Percentiles rank a stretch among this genome's conserved stretches.
phyloP scores from a whole-genome alignment of 345 rosid genomes.

The Camelina hispida region DNA sequence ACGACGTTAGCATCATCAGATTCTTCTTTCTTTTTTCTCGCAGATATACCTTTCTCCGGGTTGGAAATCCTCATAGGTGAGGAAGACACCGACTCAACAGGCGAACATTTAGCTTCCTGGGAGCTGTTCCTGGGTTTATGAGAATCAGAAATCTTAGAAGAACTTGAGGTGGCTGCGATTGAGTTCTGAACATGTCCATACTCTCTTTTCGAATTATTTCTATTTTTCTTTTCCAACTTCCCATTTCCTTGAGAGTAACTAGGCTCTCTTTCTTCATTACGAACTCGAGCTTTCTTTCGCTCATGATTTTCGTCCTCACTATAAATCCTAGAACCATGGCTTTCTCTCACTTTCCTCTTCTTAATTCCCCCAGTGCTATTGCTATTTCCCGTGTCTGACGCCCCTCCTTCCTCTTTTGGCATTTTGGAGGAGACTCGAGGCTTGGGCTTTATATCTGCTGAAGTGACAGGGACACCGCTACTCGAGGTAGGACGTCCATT shows the following conservation, averaged over 20 bases:
- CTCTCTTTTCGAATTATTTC: slow-evolving; percentile 61
- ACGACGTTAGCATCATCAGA: slow-evolving; percentile 50
- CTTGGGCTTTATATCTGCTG: slow-evolving; percentile 51
- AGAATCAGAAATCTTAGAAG: slow-evolving; percentile 91
- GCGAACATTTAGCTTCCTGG: slow-evolving; percentile 77
- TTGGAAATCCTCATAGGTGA: slow-evolving; percentile 70
- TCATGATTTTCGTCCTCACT: slow-evolving; percentile 60
- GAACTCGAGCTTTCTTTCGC: slow-evolving; percentile 63
- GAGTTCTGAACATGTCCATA: slow-evolving; percentile 57
- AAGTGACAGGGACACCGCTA: slow-evolving; percentile 52
- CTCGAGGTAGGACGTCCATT: slow-evolving; percentile 56
- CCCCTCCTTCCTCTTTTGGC: slow-evolving; percentile 57
- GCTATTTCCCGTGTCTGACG: slow-evolving; percentile 51
- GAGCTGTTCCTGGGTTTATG: slow-evolving; percentile 65
- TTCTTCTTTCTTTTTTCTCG: slow-evolving; percentile 55
- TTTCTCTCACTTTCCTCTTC: slow-evolving; percentile 69
- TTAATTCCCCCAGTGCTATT: slow-evolving; percentile 48
- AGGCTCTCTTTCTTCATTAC: slow-evolving; percentile 65
- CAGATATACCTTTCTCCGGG: slow-evolving; percentile 51
- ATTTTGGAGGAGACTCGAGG: slow-evolving; percentile 49
- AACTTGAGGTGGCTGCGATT: slow-evolving; percentile 83
- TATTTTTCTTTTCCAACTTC: slow-evolving; percentile 60
- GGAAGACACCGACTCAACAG: slow-evolving; percentile 87
- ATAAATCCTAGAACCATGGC: slow-evolving; percentile 46
- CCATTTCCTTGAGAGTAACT: slow-evolving; percentile 58